Percentiles rank a stretch among this genome's conserved stretches.
Conservation (phyloP, 2,329 filamentous ascomycete genomes). For the Fusarium marasasianum region DNA sequence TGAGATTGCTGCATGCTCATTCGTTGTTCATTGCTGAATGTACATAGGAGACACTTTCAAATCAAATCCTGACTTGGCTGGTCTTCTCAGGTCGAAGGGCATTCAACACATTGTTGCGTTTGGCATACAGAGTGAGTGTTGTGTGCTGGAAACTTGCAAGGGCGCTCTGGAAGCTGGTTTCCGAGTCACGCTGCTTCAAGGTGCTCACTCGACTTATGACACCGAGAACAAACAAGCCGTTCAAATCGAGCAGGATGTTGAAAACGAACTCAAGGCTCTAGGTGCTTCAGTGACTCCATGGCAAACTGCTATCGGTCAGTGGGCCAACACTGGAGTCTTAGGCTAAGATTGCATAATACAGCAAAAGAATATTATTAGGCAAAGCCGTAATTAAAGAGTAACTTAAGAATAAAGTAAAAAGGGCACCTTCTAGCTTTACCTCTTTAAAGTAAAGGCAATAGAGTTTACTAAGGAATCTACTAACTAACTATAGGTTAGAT, state of each 20-base stretch:
- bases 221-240: not conserved
- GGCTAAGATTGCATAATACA: not conserved
- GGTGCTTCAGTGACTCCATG: constrained; percentile 1
- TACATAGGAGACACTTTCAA: constrained; percentile 15
- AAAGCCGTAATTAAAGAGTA: too few relatives aligned
- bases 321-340: not conserved
- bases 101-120: constrained; percentile 15
- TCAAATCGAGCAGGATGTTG: constrained; percentile 6
- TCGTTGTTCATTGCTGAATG: not conserved
- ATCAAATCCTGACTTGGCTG: constrained; percentile 4
- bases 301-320: not conserved
- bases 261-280: not conserved
- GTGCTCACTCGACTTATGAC: constrained; percentile 25
- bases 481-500: too few relatives aligned
- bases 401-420: too few relatives aligned
- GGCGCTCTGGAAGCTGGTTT: constrained; percentile 24
- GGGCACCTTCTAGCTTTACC: too few relatives aligned
- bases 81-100: not conserved
- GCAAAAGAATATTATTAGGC: not conserved
- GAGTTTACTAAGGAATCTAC: too few relatives aligned
- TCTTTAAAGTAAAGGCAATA: too few relatives aligned
- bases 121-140: constrained; percentile 27
- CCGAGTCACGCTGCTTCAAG: constrained; percentile 9
- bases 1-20: not conserved
- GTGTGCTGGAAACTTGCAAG: constrained; percentile 19